Base-by-base conservation (phyloP, 2,329 filamentous ascomycete species). In the Exophiala dermatitidis region DNA sequence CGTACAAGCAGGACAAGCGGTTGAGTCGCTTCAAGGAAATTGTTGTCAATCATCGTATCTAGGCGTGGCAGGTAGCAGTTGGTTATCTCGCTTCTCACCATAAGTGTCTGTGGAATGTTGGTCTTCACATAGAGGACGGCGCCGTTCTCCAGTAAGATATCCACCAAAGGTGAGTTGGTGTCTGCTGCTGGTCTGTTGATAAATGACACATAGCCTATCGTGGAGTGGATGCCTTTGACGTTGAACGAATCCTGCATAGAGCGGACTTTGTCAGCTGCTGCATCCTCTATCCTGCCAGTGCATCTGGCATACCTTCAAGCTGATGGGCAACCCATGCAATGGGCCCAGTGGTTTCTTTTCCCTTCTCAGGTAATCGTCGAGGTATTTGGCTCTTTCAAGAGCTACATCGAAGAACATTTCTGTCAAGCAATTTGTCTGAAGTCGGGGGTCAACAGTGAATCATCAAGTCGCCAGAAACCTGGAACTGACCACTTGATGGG, bases 261-360 rank as follows among this genome's bases (percentile, higher is more conserved):
- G 69, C 80, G 19, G 5, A 59, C 58, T 37, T 32, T 47, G 19
- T 48, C 43, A 31, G 26, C 6, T 6, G 2, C 2, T 2, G 26
- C 31, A 31, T 32, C 10, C 8, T n/a, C 19, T 8, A 29, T 42
- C 26, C 6, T 19, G 19, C 61, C 10, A 42, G 45, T 8, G 44
- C 48, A 55, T 31, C 5, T 45, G 56, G 50, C 40, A 30, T 26
- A 57, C 53, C 53, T 58, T 54, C 19, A 55, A 6, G 8, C 47
- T 50, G 4, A 58, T 52, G 10, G 58, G 55, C 50, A 58, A 63
- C 87, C 88, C 47, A 65, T 88, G 84, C 1, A 89, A 72, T 1
- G 84, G 83, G 0, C 85, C 85, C 36, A 76, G 68, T 0, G 74
- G 66, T 55, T 71, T 68, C 6, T 77, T 74, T 1, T 74, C 76